Percentiles rank a stretch among this genome's conserved stretches.
phyloP scores from a whole-genome alignment of 495 filamentous ascomycete species.

The Aspergillus baeticus region DNA sequence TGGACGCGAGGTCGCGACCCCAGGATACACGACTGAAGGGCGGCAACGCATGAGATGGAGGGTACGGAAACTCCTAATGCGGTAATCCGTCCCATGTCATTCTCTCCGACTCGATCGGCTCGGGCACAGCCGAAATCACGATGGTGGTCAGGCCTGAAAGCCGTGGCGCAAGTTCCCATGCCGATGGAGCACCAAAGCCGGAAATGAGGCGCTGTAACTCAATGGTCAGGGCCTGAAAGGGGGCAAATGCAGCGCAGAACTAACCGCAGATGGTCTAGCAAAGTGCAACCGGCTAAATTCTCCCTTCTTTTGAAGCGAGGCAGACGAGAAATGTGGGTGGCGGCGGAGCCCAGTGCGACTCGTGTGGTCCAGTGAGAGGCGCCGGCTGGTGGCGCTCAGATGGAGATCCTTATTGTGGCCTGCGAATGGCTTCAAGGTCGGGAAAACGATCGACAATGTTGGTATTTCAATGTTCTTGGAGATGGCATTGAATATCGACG shows the following conservation, averaged over 20 bases:
- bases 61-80: background rate
- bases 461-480: background rate
- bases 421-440: background rate
- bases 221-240: background rate
- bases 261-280: background rate
- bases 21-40: no score
- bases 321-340: no score
- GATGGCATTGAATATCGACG: background rate
- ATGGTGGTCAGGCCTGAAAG: background rate
- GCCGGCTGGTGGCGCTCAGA: no score
- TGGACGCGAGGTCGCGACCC: no score
- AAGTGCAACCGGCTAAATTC: background rate
- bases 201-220: background rate
- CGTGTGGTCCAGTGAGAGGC: no score
- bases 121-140: background rate
- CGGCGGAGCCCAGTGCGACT: no score
- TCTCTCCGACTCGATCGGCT: background rate
- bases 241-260: background rate
- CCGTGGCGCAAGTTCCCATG: background rate
- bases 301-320: no score
- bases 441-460: background rate
- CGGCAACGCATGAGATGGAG: no score
- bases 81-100: background rate
- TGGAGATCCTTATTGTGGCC: no score
- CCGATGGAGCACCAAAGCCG: background rate